These are phyloP conservation scores for Conoideocrella luteorostrata DNA, from an alignment of 2,329 filamentous ascomycete species.

Conservation along the genomic window DNA sequence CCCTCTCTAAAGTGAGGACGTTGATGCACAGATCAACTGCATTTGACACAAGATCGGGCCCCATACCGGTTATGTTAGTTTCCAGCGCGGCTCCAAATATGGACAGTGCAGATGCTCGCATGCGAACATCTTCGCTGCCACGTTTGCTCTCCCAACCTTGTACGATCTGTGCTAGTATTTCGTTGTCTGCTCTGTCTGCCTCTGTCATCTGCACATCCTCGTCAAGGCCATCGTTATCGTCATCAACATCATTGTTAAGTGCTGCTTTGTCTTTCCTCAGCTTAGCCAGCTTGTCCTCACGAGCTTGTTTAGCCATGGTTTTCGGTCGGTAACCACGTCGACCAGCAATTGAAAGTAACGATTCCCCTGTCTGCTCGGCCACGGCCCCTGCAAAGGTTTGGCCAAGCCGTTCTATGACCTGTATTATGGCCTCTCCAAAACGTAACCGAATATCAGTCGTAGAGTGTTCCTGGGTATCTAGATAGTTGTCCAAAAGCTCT, in stretches of 20 bases:
- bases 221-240: conserved; percentile 31
- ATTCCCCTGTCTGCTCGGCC: conserved; percentile 47
- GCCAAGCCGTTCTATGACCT: conserved; percentile 56
- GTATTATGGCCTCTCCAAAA: conserved; percentile 61
- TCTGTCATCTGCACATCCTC: conserved; percentile 42
- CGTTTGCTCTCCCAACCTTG: conserved; percentile 60
- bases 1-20: conserved; percentile 56
- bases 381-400: conserved; percentile 48
- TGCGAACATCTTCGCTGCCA: conserved; percentile 62
- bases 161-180: conserved; percentile 52
- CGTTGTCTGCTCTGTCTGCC: conserved; percentile 39
- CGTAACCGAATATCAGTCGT: conserved; percentile 58
- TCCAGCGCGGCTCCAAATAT: conserved; percentile 57
- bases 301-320: conserved; percentile 49
- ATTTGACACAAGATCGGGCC: conserved; percentile 43
- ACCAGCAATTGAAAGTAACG: conserved; percentile 57
- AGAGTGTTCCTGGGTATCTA: conserved; percentile 54
- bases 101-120: conserved; percentile 63
- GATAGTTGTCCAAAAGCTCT: conserved; percentile 61
- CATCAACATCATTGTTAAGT: conserved; percentile 44
- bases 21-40: conserved; percentile 58
- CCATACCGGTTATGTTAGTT: conserved; percentile 51
- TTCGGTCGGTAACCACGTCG: conserved; percentile 56
- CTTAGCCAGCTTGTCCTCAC: conserved; percentile 41
- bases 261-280: conserved; percentile 36